Conservation (phyloP, 306 rosid species). For the Rosa chinensis region DNA sequence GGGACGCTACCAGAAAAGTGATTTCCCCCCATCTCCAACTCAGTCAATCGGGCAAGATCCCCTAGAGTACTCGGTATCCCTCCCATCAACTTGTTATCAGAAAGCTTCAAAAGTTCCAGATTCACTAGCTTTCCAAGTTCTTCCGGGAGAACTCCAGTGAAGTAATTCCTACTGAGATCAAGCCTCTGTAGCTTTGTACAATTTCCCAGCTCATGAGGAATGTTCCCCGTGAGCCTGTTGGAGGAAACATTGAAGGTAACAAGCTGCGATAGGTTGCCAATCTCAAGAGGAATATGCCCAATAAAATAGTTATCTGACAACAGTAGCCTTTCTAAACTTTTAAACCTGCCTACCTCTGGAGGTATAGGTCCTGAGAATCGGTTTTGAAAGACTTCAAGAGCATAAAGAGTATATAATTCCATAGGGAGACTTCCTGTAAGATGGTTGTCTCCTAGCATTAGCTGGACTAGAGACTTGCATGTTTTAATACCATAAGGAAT, state of each 20-base stretch:
- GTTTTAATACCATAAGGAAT: conserved; percentile 61
- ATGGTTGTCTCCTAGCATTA: conserved; percentile 64
- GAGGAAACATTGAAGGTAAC: conserved; percentile 66
- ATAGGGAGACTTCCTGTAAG: conserved; percentile 62
- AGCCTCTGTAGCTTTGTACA: conserved; percentile 65
- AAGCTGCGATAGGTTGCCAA: conserved; percentile 55
- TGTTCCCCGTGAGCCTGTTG: conserved; percentile 50
- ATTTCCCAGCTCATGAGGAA: conserved; percentile 69
- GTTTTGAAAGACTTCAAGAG: conserved; percentile 63
- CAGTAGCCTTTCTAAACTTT: conserved; percentile 56
- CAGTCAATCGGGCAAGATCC: conserved; percentile 56
- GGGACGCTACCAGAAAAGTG: conserved; percentile 60
- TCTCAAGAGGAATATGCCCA: conserved; percentile 61
- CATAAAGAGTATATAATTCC: conserved; percentile 62
- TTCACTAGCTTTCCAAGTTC: conserved; percentile 66
- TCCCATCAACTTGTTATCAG: conserved; percentile 61
- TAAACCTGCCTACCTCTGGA: conserved; percentile 54
- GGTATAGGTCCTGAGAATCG: conserved; percentile 51
- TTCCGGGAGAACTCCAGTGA: conserved; percentile 54
- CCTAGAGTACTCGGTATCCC: conserved; percentile 60
- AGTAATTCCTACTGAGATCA: conserved; percentile 69
- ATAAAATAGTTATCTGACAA: conserved; percentile 57
- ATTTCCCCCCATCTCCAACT: conserved; percentile 73
- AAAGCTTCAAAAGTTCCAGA: conserved; percentile 64
- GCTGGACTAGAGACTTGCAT: conserved; percentile 68